These are phyloP conservation scores for Mortierella sp. DNA, from an alignment of 371 early-diverging fungal species.

Conservation along the genomic window DNA sequence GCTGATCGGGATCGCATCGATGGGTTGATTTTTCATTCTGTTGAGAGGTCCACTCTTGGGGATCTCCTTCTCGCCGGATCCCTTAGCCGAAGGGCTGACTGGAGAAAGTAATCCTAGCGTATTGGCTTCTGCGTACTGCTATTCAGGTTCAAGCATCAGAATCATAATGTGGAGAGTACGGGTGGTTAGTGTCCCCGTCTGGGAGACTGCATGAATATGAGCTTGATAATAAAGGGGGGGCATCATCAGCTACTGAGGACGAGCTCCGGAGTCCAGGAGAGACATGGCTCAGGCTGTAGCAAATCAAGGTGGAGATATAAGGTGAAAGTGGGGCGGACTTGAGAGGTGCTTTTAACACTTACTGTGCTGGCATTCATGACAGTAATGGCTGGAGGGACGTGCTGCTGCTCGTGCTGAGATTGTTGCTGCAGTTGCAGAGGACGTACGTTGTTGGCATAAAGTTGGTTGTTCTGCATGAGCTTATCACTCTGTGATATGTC, in stretches of 20 bases:
- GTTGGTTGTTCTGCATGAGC: background rate
- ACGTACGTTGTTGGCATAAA: background rate
- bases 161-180: too few species aligned
- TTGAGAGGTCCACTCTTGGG: slow-evolving; percentile 82
- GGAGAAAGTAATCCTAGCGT: slow-evolving; percentile 1
- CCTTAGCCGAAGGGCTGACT: slow-evolving; percentile 19
- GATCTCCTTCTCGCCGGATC: slow-evolving; percentile 57
- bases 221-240: background rate
- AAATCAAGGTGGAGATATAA: too few species aligned
- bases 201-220: too few species aligned
- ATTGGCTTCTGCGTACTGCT: too few species aligned
- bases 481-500: too few species aligned
- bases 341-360: slow-evolving; percentile 20
- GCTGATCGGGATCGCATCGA: slow-evolving; percentile 80
- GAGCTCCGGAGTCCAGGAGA: background rate
- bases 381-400: slow-evolving; percentile 28
- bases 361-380: slow-evolving; percentile 61
- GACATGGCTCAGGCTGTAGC: too few species aligned
- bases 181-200: too few species aligned
- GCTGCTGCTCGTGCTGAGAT: background rate
- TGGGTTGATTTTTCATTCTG: slow-evolving; percentile 79
- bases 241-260: background rate
- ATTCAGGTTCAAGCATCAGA: too few species aligned
- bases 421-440: background rate
- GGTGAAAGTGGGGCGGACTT: background rate